These are phyloP conservation scores for Bruguiera parviflora DNA, from an alignment of 345 rosid genomes.

Conservation along the genomic window DNA sequence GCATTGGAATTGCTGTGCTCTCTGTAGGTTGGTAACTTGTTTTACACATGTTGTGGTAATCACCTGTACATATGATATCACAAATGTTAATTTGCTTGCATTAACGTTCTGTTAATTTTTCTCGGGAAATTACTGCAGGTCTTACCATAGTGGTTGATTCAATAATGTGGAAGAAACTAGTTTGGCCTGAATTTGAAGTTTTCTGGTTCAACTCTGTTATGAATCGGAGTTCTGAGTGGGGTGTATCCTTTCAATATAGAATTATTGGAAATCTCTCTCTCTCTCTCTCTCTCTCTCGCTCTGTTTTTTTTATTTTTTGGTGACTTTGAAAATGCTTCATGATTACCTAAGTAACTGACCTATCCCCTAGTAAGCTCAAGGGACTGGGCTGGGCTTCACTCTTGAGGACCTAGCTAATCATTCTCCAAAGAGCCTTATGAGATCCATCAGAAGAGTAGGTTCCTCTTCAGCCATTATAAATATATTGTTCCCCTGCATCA, in stretches of 20 bases:
- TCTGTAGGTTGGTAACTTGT: conserved; percentile 57
- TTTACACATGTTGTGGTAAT: not conserved
- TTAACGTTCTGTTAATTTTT: conserved; percentile 17
- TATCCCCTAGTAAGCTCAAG: too few species aligned
- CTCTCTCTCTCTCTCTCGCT: too few species aligned
- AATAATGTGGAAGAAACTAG: conserved; percentile 75
- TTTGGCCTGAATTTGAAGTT: conserved; percentile 98
- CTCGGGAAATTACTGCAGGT: conserved; percentile 51
- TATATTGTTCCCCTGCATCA: too few species aligned
- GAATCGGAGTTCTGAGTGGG: conserved; percentile 97
- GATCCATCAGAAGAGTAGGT: too few species aligned
- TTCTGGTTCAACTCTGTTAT: conserved; percentile 95
- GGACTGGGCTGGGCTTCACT: too few species aligned
- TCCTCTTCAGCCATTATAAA: too few species aligned
- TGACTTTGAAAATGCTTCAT: not conserved
- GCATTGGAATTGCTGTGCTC: conserved; percentile 48
- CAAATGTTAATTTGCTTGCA: not conserved
- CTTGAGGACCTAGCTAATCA: too few species aligned
- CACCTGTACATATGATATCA: not conserved
- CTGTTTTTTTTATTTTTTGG: not conserved
- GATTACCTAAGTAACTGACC: too few species aligned
- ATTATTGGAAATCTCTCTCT: not conserved
- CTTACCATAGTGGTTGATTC: conserved; percentile 76
- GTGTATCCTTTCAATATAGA: conserved; percentile 64
- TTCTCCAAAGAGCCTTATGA: too few species aligned